Evolutionary conservation across 441 rosid genomes (phyloP).

Genomic region (Geranium incanum): DNA sequence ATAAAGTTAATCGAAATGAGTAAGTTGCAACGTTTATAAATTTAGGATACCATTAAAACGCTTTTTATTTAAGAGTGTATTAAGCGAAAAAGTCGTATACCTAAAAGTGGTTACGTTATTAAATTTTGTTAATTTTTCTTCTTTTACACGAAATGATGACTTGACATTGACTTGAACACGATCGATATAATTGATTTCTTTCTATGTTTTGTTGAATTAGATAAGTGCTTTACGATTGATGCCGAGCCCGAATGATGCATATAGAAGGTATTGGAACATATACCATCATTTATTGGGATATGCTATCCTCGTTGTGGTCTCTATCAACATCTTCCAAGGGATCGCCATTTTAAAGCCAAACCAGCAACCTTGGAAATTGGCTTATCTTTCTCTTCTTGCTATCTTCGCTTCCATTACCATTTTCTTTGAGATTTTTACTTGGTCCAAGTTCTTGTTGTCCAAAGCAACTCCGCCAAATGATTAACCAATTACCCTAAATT

Average conservation of each 20-base stretch:
- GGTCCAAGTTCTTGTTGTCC: slow-evolving; percentile 29
- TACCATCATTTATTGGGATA: slow-evolving; percentile 53
- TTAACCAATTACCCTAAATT: too few relatives aligned
- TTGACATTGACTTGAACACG: too few relatives aligned
- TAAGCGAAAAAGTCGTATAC: too few relatives aligned
- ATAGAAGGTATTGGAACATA: slow-evolving; percentile 47
- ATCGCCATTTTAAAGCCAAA: slow-evolving; percentile 34
- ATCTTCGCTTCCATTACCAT: slow-evolving; percentile 18
- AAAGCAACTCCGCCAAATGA: neutral
- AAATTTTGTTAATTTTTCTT: too few relatives aligned
- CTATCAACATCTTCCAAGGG: slow-evolving; percentile 43
- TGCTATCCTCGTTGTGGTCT: slow-evolving; percentile 31
- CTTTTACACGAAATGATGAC: too few relatives aligned
- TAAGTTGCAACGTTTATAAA: too few relatives aligned
- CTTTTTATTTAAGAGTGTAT: too few relatives aligned
- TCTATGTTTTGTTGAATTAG: slow-evolving; percentile 16
- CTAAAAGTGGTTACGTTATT: too few relatives aligned
- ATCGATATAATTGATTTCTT: neutral
- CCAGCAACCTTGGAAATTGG: slow-evolving; percentile 31
- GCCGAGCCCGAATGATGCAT: slow-evolving; percentile 28
- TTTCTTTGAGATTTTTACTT: slow-evolving; percentile 33
- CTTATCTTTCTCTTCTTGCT: slow-evolving; percentile 32
- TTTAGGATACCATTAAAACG: too few relatives aligned
- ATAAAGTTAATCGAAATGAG: too few relatives aligned
- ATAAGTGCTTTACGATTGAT: slow-evolving; percentile 34